Percentiles rank a stretch among this genome's conserved stretches.
These are phyloP conservation scores for Cutaneotrichosporon sp. DNA, from an alignment of 1,284 basidiomycete species.

Conservation along the genomic window DNA sequence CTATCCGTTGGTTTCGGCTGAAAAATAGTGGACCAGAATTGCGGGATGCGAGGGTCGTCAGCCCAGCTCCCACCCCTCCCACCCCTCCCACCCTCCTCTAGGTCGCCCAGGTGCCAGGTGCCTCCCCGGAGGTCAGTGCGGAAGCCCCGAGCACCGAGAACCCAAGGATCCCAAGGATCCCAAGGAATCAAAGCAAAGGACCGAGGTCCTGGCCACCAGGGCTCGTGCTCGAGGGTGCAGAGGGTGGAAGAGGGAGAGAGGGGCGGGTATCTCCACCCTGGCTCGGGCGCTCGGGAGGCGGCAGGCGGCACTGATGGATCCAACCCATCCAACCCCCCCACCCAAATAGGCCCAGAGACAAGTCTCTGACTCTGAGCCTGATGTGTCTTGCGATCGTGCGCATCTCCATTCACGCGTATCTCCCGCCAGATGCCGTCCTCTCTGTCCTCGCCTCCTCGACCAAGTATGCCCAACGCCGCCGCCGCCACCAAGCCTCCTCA, in stretches of 20 bases:
- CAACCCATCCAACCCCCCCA: neutral
- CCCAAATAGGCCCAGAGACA: neutral
- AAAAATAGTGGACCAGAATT: neutral
- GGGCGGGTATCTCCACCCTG: conserved; percentile 12
- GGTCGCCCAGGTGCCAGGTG: neutral
- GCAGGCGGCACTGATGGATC: neutral
- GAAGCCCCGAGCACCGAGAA: neutral
- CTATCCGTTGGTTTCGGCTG: neutral
- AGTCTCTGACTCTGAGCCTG: too few species aligned
- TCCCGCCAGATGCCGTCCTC: neutral
- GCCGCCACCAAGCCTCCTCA: conserved; percentile 1
- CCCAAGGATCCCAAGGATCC: too few species aligned
- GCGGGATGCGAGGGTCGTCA: neutral
- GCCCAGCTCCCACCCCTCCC: neutral
- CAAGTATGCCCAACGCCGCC: neutral
- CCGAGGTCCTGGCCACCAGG: neutral
- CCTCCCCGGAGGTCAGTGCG: too few species aligned
- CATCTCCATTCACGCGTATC: conserved; percentile 5
- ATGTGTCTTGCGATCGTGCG: neutral
- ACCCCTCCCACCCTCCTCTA: too few species aligned
- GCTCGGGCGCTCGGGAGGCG: conserved; percentile 11
- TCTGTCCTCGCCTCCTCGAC: neutral
- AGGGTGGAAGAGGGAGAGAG: neutral
- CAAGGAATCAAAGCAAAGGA: too few species aligned
- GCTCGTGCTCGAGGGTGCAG: neutral